Evolutionary conservation across 495 filamentous ascomycete genomes (phyloP), one percentile per base, ranked within the genome.

Genomic region (Xylaria flabelliformis): DNA sequence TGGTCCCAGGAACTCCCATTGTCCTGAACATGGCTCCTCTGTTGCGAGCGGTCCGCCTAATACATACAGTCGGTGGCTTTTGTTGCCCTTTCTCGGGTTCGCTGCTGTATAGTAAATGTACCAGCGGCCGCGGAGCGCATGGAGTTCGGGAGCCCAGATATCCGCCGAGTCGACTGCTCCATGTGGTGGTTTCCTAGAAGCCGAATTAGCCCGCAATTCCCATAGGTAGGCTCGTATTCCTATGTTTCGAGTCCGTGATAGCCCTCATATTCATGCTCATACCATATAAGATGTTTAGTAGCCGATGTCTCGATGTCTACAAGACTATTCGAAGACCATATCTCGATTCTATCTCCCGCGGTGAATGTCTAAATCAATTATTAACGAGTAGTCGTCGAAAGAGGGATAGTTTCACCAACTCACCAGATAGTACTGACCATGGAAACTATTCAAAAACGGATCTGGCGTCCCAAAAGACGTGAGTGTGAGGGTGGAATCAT

Each of bases 61-160:
- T 3, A 80, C 76, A 48, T 80, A 80, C 74, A 80, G 77, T 34
- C 78, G 74, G 67, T 80, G 78, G 55, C 76, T 78, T 34, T 77
- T 74, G 48, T 75, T 78, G 6, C 78, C 78, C 19, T 69, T 72
- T 32, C 66, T 39, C 13, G 78, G 72, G 36, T 77, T 72, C 24
- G 77, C 76, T 9, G 77, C 77, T 7, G 78, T 73, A 42, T 79
- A 78, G 67, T 80, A 80, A 24, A 80, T 73, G 63, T 80, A 80
- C 78, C 78, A 80, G 67, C 78, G 73, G 36, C 75, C 78, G 65
- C 55, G 75, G 6, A 80, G 26, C 21, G 75, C 71, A 42, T 80
- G 78, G 41, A 80, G 74, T 55, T 80, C 78, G 10, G 78, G 78
- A 8, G 78, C 78, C 78, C 78, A 80, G 10, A 80, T 69, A 12